Evolutionary conservation across 2,329 filamentous ascomycete genomes (phyloP).

Genomic region (Epichloe festucae): DNA sequence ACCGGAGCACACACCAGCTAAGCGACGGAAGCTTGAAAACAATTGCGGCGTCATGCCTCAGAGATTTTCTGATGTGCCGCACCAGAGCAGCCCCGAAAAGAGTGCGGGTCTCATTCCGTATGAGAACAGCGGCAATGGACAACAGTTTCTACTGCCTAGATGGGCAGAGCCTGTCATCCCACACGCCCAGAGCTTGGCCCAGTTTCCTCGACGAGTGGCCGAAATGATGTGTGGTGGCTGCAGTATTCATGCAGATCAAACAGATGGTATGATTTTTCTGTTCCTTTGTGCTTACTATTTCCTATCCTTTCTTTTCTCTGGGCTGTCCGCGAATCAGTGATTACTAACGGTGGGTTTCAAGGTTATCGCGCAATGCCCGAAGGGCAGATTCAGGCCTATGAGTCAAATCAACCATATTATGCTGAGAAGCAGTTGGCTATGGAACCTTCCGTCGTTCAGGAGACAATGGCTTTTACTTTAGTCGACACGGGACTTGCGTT

Average conservation of each 20-base stretch:
- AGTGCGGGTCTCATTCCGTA: background rate
- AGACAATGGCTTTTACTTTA: background rate
- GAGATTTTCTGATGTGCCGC: conserved; percentile 7
- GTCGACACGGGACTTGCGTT: background rate
- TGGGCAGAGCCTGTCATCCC: conserved; percentile 13
- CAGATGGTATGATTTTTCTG: conserved; percentile 18
- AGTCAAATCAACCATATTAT: conserved; percentile 18
- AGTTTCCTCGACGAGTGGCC: conserved; percentile 17
- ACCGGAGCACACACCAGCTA: conserved; percentile 14
- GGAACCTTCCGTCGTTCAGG: background rate
- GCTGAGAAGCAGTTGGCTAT: conserved; percentile 2
- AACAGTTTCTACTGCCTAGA: conserved; percentile 10
- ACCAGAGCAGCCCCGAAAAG: background rate
- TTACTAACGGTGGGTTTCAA: conserved; percentile 7
- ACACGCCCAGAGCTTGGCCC: conserved; percentile 13
- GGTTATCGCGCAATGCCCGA: conserved; percentile 22
- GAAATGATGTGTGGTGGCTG: conserved; percentile 21
- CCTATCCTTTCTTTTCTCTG: background rate
- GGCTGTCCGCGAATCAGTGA: background rate
- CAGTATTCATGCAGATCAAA: conserved; percentile 13
- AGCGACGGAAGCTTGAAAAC: conserved; percentile 19
- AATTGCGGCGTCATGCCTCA: conserved; percentile 19
- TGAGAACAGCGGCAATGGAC: conserved; percentile 2
- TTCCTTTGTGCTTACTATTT: background rate
- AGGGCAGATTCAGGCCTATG: conserved; percentile 15